Conservation (phyloP, 257 asterid genomes). For the Solanum chmielewskii region DNA sequence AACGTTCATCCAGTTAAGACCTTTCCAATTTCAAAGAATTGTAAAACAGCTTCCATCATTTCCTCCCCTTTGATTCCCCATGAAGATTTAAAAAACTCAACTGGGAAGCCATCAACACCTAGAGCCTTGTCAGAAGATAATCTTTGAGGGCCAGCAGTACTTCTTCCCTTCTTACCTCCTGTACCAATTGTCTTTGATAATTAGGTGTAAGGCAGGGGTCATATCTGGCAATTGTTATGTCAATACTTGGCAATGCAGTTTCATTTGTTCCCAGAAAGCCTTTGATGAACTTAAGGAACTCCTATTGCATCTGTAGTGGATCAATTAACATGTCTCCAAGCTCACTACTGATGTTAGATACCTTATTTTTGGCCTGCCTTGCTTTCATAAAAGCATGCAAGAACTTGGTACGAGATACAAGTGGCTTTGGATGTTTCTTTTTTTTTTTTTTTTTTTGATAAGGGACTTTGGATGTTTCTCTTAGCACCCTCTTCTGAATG, state of each 20-base stretch:
- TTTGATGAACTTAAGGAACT: neutral
- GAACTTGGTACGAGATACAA: neutral
- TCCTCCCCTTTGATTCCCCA: neutral
- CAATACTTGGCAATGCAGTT: neutral
- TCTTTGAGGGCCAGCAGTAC: neutral
- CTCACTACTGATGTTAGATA: neutral
- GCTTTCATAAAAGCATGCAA: neutral
- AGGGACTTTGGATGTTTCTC: neutral
- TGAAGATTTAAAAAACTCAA: neutral
- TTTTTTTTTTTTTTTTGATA: too few relatives aligned
- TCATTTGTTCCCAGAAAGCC: neutral
- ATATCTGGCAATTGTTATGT: neutral
- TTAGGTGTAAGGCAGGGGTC: neutral
- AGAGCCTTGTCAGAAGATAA: neutral
- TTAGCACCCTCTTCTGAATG: neutral
- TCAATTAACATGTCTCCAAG: neutral
- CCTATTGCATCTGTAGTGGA: neutral
- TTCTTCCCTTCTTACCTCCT: neutral
- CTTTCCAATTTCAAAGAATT: neutral
- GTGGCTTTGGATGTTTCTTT: neutral
- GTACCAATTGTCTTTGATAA: neutral
- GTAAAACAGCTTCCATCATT: neutral
- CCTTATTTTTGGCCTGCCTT: neutral
- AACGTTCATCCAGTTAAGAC: neutral
- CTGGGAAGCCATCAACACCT: neutral